Evolutionary conservation across 2,329 filamentous ascomycete genomes (phyloP).

Genomic region (Dactylonectria estremocensis): DNA sequence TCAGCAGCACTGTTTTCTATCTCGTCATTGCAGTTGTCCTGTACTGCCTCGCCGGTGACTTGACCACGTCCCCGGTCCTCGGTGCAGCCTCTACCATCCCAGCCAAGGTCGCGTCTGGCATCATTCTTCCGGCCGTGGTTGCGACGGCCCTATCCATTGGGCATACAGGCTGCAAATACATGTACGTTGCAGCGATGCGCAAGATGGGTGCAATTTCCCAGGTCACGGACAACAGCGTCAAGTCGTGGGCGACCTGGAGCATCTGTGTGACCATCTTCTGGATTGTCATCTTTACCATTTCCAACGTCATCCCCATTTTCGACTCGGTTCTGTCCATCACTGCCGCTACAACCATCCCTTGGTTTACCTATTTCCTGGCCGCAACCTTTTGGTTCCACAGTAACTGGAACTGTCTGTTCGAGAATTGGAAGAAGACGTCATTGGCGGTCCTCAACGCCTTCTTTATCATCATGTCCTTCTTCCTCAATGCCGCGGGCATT

Average conservation of each 20-base stretch:
- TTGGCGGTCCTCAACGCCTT: slow-evolving; percentile 39
- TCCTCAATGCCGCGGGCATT: slow-evolving; percentile 46
- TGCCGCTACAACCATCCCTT: slow-evolving; percentile 44
- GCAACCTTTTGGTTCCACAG: slow-evolving; percentile 47
- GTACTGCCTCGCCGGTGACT: slow-evolving; percentile 45
- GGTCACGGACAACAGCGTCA: slow-evolving; percentile 41
- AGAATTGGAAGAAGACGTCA: slow-evolving; percentile 37
- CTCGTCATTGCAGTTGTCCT: slow-evolving; percentile 42
- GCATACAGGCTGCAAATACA: slow-evolving; percentile 48
- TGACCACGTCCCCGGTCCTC: slow-evolving; percentile 43
- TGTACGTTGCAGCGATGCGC: slow-evolving; percentile 38
- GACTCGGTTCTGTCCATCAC: slow-evolving; percentile 49
- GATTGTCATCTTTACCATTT: slow-evolving; percentile 46
- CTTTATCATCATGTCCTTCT: slow-evolving; percentile 40
- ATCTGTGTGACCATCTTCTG: slow-evolving; percentile 41
- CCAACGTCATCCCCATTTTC: slow-evolving; percentile 50
- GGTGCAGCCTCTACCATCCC: slow-evolving; percentile 40
- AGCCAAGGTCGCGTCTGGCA: slow-evolving; percentile 48
- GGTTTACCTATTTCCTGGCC: slow-evolving; percentile 47
- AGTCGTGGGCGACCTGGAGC: slow-evolving; percentile 49
- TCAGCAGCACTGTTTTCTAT: slow-evolving; percentile 45
- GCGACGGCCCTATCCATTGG: slow-evolving; percentile 44
- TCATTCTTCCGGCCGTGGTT: slow-evolving; percentile 45
- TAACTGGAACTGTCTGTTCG: slow-evolving; percentile 39
- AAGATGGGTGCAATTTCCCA: slow-evolving; percentile 39